Evolutionary conservation across 78 protist species (phyloP), one percentile per base, ranked within the genome.

Genomic region (Tieghemostelium lacteum): DNA sequence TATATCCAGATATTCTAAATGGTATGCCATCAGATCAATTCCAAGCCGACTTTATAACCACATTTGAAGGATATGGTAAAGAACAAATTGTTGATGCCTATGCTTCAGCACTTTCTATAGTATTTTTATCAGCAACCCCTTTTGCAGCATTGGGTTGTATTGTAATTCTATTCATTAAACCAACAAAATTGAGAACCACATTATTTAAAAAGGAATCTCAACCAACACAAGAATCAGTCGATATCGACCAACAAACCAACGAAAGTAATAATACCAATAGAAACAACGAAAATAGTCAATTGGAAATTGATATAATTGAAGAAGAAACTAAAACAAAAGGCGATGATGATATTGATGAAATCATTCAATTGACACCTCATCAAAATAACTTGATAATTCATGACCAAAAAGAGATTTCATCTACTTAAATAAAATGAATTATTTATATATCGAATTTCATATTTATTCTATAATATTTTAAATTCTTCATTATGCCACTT

Each of bases 111-210:
- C 67, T 83, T 19, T 57, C 80, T 12, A 66, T 60, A 33, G 89
- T 83, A 69, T 83, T 83, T 63, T 33, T 83, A 19, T 37, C 67
- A 6, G 89, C 77, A 7, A 64, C 80, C 16, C 89, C 89, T 24
- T 66, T 66, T 40, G 89, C 89, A 28, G 77, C 58, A 3, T 54
- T 83, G 24, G 77, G 89, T 20, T 83, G 67, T 45, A 26, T 83
- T 0, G 34, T 83, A 22, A 60, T 63, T 22, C 26, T 83, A 24
- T 66, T 70, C 31, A 73, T 83, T 17, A 66, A 69, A 37, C 61
- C 75, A 19, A 14, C 36, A n/a, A 83, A 66, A 31, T 36, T 83
- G 2, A 66, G 89, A 69, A 83, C 76, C 0, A 83, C 89, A 19
- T 31, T 83, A 20, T 31, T 42, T 34, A 31, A 37, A 29, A 34